Percentiles rank a stretch among this genome's conserved stretches.
These are phyloP conservation scores for Alternaria sp. DNA, from an alignment of 2,329 filamentous ascomycete genomes.

Conservation along the genomic window DNA sequence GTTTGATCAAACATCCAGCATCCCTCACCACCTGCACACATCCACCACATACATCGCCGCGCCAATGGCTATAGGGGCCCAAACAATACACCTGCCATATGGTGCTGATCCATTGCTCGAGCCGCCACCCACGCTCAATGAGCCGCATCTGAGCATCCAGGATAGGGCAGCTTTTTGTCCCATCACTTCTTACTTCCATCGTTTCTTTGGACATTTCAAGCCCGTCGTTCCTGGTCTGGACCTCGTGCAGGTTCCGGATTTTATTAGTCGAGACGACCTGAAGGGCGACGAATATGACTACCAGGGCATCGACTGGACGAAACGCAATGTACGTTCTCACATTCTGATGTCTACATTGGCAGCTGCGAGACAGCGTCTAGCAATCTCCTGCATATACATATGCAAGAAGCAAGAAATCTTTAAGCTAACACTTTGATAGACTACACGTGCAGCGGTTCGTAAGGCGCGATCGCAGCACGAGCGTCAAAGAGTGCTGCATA, in stretches of 20 bases:
- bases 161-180: constrained; percentile 40
- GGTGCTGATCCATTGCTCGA: constrained; percentile 32
- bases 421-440: constrained; percentile 4
- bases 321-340: constrained; percentile 25
- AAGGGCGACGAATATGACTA: constrained; percentile 47
- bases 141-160: constrained; percentile 41
- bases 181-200: constrained; percentile 41
- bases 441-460: constrained; percentile 35
- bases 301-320: constrained; percentile 51
- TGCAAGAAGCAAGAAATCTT: not conserved
- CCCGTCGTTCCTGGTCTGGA: constrained; percentile 32
- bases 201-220: constrained; percentile 23
- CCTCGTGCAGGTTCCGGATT: constrained; percentile 32
- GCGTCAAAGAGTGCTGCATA: constrained; percentile 26
- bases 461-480: constrained; percentile 36
- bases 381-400: not conserved
- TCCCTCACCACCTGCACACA: constrained; percentile 17
- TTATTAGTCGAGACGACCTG: constrained; percentile 43
- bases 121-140: constrained; percentile 32
- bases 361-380: not conserved
- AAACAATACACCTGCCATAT: constrained; percentile 20
- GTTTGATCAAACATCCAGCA: constrained; percentile 12
- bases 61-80: constrained; percentile 19
- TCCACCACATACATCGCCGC: constrained; percentile 21
- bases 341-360: not conserved